Evolutionary conservation across 2,329 filamentous ascomycete species (phyloP).

Genomic region (Lasiodiplodia sp.): DNA sequence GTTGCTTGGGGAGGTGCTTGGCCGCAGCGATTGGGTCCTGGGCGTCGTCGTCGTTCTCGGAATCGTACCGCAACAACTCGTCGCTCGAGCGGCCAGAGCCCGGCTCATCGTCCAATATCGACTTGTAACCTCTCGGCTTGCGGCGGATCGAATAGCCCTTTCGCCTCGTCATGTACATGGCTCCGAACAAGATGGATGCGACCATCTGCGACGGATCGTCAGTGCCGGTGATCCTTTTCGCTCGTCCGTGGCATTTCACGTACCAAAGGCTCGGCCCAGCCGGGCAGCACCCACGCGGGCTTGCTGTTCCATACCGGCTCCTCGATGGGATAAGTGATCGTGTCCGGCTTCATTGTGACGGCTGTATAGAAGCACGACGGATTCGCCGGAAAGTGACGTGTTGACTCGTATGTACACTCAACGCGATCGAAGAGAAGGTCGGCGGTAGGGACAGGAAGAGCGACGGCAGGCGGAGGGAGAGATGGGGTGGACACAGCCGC

Average conservation of each 20-base stretch:
- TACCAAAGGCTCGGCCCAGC: slow-evolving; percentile 52
- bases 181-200: slow-evolving; percentile 57
- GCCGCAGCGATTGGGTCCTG: slow-evolving; percentile 43
- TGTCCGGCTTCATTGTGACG: slow-evolving; percentile 28
- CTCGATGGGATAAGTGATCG: slow-evolving; percentile 33
- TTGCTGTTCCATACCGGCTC: slow-evolving; percentile 49
- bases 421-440: background rate
- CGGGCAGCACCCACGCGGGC: slow-evolving; percentile 52
- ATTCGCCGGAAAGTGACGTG: background rate
- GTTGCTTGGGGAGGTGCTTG: slow-evolving; percentile 58
- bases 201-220: slow-evolving; percentile 51
- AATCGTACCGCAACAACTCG: slow-evolving; percentile 47
- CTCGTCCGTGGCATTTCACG: slow-evolving; percentile 30
- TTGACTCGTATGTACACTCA: background rate
- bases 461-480: background rate
- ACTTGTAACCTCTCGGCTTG: slow-evolving; percentile 36
- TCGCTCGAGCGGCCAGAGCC: slow-evolving; percentile 49
- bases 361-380: background rate
- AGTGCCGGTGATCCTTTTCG: slow-evolving; percentile 4
- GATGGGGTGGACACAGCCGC: background rate
- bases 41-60: slow-evolving; percentile 47
- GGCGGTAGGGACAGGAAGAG: background rate
- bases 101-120: slow-evolving; percentile 43
- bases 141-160: slow-evolving; percentile 53
- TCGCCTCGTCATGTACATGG: slow-evolving; percentile 58